Evolutionary conservation across 2,329 filamentous ascomycete species (phyloP), one percentile per base, ranked within the genome.

Genomic region (Ustilaginoidea virens): DNA sequence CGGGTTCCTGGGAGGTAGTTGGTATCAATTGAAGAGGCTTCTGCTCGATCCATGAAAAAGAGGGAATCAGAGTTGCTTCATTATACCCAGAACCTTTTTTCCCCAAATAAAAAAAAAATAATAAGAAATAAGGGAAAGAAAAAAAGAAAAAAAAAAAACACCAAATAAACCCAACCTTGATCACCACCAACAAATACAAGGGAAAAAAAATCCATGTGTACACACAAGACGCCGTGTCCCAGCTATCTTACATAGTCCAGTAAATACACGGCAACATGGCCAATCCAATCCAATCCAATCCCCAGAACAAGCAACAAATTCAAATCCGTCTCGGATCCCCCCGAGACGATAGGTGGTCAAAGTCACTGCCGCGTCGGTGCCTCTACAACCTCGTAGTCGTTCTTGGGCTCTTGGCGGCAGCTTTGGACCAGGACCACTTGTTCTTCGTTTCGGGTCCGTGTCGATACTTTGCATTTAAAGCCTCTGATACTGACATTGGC

Each of bases 401-500:
- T 16, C 44, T 37, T 6, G 36, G 25, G 1, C 39, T 37, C 30
- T 43, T 51, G 18, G 31, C 35, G 1, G 42, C 34, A 26, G 29
- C 32, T 19, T 31, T 43, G 11, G 36, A 10, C 45, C 40, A 46
- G n/a, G 41, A 27, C 43, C 40, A 47, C 26, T 36, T 39, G 20
- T 30, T 42, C 33, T 46, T 46, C 4, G 27, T 30, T 9, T 43
- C 36, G 12, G 44, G 41, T 1, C 29, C 34, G 15, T 36, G 28
- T 12, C 37, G 36, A 19, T 40, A 34, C 12, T 35, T 43, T 21
- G 33, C 23, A 12, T 29, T 33, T 32, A 57, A 36, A 3, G 52
- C 47, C 25, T 57, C 53, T 2, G 49, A 40, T 5, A 58, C 46
- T 1, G 45, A 51, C 23, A 54, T 44, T 4, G 50, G 48, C 34